phyloP scores from a whole-genome alignment of 768 basidiomycete genomes.

The Tulasnella sp. region DNA sequence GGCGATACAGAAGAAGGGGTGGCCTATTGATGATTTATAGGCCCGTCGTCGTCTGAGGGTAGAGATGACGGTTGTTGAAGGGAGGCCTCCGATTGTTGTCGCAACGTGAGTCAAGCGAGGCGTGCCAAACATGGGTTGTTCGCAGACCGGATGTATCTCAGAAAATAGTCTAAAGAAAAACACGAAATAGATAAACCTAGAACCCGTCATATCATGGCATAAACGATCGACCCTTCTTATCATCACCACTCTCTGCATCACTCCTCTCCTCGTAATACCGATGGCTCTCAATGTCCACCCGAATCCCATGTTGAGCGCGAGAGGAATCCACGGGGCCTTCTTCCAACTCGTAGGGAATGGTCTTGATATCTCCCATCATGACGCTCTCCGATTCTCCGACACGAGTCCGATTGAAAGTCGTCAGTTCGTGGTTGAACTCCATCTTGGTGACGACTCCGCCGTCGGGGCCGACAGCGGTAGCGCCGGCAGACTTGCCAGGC shows the following conservation, averaged over 20 bases:
- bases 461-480: not conserved
- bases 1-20: no score
- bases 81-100: no score
- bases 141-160: not conserved
- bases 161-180: not conserved
- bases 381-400: not conserved
- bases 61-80: no score
- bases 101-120: no score
- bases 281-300: constrained; percentile 21
- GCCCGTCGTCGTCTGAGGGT: no score
- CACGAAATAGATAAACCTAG: not conserved
- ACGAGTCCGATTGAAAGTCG: not conserved
- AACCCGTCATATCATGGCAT: not conserved
- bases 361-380: not conserved
- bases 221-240: constrained; percentile 19
- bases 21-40: no score
- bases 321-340: not conserved
- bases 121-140: no score
- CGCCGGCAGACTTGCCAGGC: not conserved
- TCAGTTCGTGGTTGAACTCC: constrained; percentile 20
- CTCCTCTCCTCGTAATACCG: constrained; percentile 14
- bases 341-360: not conserved
- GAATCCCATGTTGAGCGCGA: not conserved
- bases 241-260: constrained; percentile 7
- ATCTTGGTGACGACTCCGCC: constrained; percentile 15